Evolutionary conservation across 2,329 filamentous ascomycete genomes (phyloP).

Genomic region (Fusarium sp.): DNA sequence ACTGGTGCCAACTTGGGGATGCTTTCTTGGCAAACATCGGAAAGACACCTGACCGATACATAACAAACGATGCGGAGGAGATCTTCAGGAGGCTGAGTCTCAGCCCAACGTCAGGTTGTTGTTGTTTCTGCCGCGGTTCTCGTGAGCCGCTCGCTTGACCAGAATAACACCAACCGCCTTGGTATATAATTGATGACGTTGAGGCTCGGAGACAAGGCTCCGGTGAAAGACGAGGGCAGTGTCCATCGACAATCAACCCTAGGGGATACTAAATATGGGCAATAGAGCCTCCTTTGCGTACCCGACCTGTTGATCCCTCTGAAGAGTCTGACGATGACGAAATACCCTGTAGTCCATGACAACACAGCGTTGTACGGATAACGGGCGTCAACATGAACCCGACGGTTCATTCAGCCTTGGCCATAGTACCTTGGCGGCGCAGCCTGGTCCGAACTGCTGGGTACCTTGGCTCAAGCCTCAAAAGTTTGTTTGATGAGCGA

Average conservation of each 20-base stretch:
- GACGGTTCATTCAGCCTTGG: slow-evolving; percentile 5
- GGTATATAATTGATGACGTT: neutral
- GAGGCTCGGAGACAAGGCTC: neutral
- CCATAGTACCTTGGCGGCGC: neutral
- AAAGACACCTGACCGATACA: neutral
- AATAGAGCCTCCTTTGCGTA: neutral
- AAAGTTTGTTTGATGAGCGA: neutral
- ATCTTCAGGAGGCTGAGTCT: slow-evolving; percentile 10
- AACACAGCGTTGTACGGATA: neutral
- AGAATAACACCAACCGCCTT: neutral
- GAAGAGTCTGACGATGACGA: neutral
- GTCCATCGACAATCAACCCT: neutral
- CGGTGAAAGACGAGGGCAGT: neutral
- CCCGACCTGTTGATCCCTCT: neutral
- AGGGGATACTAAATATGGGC: neutral
- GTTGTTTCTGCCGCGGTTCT: neutral
- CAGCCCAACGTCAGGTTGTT: slow-evolving; percentile 8
- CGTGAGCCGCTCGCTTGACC: neutral
- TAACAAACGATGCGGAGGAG: neutral
- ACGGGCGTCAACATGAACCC: slow-evolving; percentile 6
- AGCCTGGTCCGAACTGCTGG: slow-evolving; percentile 14
- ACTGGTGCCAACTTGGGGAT: slow-evolving; percentile 9
- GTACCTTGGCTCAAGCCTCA: slow-evolving; percentile 1
- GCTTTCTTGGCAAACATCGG: neutral
- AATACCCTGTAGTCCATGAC: neutral